A percentile compares a stretch with the other conserved stretches of the same genome.
Evolutionary conservation across 148 eudicot species (phyloP).

Genomic region (Silene uniflora): DNA sequence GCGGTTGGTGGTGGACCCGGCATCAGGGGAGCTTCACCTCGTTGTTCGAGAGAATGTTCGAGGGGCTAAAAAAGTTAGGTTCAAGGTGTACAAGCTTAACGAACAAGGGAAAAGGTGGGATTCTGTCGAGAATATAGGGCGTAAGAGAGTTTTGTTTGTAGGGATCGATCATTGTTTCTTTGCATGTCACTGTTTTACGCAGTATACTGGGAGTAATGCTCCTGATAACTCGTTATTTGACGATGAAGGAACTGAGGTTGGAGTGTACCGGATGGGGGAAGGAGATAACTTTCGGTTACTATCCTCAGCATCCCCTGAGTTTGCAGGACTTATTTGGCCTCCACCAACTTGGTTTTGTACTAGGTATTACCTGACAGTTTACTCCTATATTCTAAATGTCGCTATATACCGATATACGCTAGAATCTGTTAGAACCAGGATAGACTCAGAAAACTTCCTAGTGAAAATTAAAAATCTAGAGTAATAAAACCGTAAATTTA

Average conservation of each 20-base stretch:
- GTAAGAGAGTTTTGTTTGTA: constrained; percentile 4
- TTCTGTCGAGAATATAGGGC: not conserved
- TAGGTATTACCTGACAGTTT: constrained; percentile 9
- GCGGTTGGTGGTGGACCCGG: constrained; percentile 18
- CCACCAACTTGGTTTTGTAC: constrained; percentile 11
- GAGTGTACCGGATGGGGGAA: constrained; percentile 6
- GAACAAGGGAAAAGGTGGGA: constrained; percentile 13
- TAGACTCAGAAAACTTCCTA: too few species aligned
- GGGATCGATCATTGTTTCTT: constrained; percentile 18
- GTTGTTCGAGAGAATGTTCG: not conserved
- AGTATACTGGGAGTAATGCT: constrained; percentile 1
- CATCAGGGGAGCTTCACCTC: not conserved
- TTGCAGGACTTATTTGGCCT: constrained; percentile 17
- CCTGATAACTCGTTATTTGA: constrained; percentile 19
- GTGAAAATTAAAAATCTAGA: too few species aligned
- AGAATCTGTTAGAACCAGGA: too few species aligned
- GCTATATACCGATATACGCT: too few species aligned
- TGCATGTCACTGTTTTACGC: constrained; percentile 21
- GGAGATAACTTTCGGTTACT: constrained; percentile 19
- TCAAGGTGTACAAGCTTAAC: constrained; percentile 16
- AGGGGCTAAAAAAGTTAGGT: not conserved
- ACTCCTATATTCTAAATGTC: not conserved
- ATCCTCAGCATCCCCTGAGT: constrained; percentile 3
- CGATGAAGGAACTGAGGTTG: not conserved
- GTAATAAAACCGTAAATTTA: too few species aligned